Base-by-base conservation (phyloP, 768 basidiomycete genomes). In the Mycena vulgaris region DNA sequence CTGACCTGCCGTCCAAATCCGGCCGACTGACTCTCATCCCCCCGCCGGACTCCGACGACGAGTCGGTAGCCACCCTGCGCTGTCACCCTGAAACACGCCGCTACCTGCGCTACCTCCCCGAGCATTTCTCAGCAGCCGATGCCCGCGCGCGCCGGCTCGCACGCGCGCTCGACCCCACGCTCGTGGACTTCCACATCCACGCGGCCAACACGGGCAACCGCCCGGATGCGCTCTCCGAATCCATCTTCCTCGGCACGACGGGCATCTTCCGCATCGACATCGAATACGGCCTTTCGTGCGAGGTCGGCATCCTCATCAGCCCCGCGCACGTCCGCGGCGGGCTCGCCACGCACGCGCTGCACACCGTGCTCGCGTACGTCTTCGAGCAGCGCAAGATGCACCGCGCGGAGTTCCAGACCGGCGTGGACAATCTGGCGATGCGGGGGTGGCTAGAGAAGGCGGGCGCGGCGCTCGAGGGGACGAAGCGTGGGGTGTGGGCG, bases 331-430 rank as follows among this genome's bases (percentile, higher is more conserved):
- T 85, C 31, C 80, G 83, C 23, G 76, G 77, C 27, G 83, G 83
- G 1, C 70, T 85, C 52, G 85, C 83, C 28, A 87, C 86, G 27
- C 86, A 87, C 55, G 78, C 83, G 27, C 77, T 88, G 28, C 85
- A 86, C 69, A 78, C 79, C 16, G 42, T 86, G 27, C 73, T 88
- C 42, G 74, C 75, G 69, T 84, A 83, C 60, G 79, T 81, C 1
- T 87, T 88, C 64, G 86, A 86, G 62, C 80, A 83, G 51, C 77
- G 77, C 25, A 80, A 79, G 11, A 67, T 86, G 28, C 84, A 87
- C 63, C 78, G 86, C 30, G 80, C 81, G n/a, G 80, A 81, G 21
- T 85, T 87, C 62, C 80, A 84, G 52, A 87, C 86, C 2, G 78
- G 78, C 16, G 77, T 75, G 37, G 82, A 87, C 51, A 87, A 89